These are phyloP conservation scores for Nakazawaea wyomingensis DNA, from an alignment of 805 yeast species.

Conservation along the genomic window DNA sequence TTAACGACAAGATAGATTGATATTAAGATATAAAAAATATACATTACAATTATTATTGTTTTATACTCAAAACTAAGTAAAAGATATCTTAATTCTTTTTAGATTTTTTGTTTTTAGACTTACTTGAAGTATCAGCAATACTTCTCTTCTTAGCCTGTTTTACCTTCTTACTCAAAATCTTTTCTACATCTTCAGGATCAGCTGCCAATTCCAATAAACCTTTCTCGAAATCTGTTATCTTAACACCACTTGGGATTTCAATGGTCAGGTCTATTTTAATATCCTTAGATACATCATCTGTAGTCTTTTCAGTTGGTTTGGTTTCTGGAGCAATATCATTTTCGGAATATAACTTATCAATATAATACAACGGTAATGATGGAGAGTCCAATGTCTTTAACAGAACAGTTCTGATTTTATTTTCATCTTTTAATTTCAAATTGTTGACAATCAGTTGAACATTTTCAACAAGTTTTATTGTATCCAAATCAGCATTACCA, in stretches of 20 bases:
- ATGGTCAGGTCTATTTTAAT: conserved; percentile 15
- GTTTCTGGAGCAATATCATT: conserved; percentile 39
- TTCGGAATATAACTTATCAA: conserved; percentile 48
- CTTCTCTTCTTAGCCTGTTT: conserved; percentile 27
- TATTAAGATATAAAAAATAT: background rate
- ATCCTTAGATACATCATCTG: conserved; percentile 17
- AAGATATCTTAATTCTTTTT: conserved; percentile 1
- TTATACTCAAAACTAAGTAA: too few species aligned
- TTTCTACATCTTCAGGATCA: conserved; percentile 61
- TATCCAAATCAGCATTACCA: conserved; percentile 48
- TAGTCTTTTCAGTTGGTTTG: conserved; percentile 18
- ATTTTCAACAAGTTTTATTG: conserved; percentile 54
- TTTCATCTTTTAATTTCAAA: conserved; percentile 31
- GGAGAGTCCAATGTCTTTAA: conserved; percentile 72
- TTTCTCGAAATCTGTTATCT: conserved; percentile 59
- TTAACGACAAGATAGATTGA: background rate
- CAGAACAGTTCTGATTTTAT: conserved; percentile 50
- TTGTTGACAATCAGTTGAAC: conserved; percentile 46
- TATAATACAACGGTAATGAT: conserved; percentile 74
- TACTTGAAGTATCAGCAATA: background rate
- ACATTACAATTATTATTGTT: too few species aligned
- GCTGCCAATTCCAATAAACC: conserved; percentile 79
- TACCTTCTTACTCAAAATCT: conserved; percentile 55
- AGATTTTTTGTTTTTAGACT: conserved; percentile 6
- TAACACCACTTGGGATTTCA: conserved; percentile 32